Conservation (phyloP, 2,329 filamentous ascomycete genomes). For the Claviceps quebecensis region DNA sequence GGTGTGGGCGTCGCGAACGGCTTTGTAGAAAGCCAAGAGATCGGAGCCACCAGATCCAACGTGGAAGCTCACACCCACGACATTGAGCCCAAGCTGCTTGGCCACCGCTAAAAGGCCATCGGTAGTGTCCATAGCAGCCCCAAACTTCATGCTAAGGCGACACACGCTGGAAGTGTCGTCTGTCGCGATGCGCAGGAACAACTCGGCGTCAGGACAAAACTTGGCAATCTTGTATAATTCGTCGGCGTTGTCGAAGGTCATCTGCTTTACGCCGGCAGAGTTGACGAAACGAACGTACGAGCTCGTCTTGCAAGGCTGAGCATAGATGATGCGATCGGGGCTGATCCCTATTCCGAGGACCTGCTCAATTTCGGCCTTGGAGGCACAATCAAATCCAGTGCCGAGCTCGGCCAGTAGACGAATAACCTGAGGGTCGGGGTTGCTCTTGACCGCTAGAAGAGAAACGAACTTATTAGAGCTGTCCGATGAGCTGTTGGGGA, state of each 20-base stretch:
- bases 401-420: conserved; percentile 77
- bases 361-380: conserved; percentile 92
- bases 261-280: conserved; percentile 76
- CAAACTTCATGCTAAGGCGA: conserved; percentile 94
- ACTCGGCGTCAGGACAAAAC: conserved; percentile 75
- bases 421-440: conserved; percentile 82
- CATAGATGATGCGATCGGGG: conserved; percentile 90
- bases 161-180: conserved; percentile 92
- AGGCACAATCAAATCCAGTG: conserved; percentile 95
- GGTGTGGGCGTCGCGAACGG: conserved; percentile 72
- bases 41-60: conserved; percentile 94
- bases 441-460: conserved; percentile 81
- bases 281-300: conserved; percentile 90
- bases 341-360: conserved; percentile 71
- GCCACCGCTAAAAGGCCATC: conserved; percentile 66
- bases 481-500: neutral
- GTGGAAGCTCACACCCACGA: conserved; percentile 95
- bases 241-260: conserved; percentile 98
- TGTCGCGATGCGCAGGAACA: conserved; percentile 88
- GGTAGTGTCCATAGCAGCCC: conserved; percentile 74
- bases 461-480: conserved; percentile 4
- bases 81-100: conserved; percentile 69
- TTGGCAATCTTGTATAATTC: conserved; percentile 97
- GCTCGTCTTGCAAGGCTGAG: conserved; percentile 98
- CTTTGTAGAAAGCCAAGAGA: conserved; percentile 79